phyloP scores from a whole-genome alignment of 2,329 filamentous ascomycete genomes.

The Fusarium stilboides region DNA sequence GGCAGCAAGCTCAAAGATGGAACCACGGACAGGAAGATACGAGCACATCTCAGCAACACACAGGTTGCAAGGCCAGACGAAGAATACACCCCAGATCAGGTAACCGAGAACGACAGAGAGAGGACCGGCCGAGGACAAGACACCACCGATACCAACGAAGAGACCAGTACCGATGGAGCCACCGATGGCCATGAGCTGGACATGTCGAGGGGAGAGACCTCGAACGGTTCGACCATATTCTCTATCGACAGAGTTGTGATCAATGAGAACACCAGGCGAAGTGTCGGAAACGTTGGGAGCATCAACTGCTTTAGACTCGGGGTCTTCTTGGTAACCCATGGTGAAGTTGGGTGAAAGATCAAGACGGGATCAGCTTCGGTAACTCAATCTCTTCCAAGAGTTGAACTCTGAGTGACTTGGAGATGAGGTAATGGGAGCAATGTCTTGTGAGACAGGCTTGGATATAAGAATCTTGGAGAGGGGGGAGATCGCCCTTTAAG shows the following conservation, averaged over 20 bases:
- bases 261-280: constrained; percentile 48
- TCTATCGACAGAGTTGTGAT: constrained; percentile 44
- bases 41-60: constrained; percentile 71
- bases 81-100: constrained; percentile 61
- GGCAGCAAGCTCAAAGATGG: constrained; percentile 68
- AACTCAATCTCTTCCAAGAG: constrained; percentile 11
- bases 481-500: constrained; percentile 41
- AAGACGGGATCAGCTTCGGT: constrained; percentile 4
- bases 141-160: constrained; percentile 62
- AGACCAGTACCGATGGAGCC: constrained; percentile 64
- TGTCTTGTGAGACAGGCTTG: constrained; percentile 43
- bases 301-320: constrained; percentile 47
- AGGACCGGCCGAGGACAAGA: constrained; percentile 60
- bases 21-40: constrained; percentile 68
- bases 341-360: constrained; percentile 16
- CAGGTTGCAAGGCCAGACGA: constrained; percentile 62
- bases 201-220: constrained; percentile 58
- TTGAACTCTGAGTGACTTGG: constrained; percentile 5
- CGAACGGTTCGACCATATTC: constrained; percentile 55
- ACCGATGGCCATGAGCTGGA: constrained; percentile 66
- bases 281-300: constrained; percentile 48
- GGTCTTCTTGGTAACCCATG: constrained; percentile 48
- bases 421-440: constrained; percentile 29
- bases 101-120: constrained; percentile 63
- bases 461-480: constrained; percentile 19